Evolutionary conservation across 345 rosid genomes (phyloP), one percentile per base, ranked within the genome.

Genomic region (Acer campestre): DNA sequence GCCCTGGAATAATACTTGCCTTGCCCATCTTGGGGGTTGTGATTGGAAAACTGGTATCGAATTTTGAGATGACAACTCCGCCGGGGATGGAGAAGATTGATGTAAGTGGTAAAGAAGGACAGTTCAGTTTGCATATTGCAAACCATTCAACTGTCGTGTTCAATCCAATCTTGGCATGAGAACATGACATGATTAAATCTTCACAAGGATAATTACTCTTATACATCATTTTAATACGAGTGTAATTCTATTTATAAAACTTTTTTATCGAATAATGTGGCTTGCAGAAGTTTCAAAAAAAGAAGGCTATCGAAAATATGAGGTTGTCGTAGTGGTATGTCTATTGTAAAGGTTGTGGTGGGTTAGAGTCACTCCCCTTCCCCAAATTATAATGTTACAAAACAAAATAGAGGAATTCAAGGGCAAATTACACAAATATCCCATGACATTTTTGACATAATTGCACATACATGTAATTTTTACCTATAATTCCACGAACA

Each of bases 71-170:
- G 85, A 82, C 38, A 77, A 31, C 84, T 49, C 91, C 90, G 5
- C 53, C 78, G 0, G 88, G 80, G 18, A 17, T 64, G 6, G 78
- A 78, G 42, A 84, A 84, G 88, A 76, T 88, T 27, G 91, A 91
- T 35, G 86, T 79, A 68, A 84, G 77, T 25, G 91, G 86, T 64
- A 91, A 88, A 59, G 95, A 91, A 66, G 95, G 95, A 18, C 95
- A 89, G 73, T 89, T 91, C 84, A 89, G 91, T 75, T 71, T 89
- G 82, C 91, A 89, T 67, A 88, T 89, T 8, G 89, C 89, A 23
- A 81, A 82, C 49, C 91, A 89, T 76, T 91, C 95, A 7, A 84
- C 88, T 0, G 88, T 91, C 42, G 91, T 81, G 6, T 87, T 89
- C 67, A 8, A 81, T 35, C 91, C 86, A 4, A 56, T 84, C 73